Conservation (phyloP, 257 asterid species). For the Forsythia suspensa region DNA sequence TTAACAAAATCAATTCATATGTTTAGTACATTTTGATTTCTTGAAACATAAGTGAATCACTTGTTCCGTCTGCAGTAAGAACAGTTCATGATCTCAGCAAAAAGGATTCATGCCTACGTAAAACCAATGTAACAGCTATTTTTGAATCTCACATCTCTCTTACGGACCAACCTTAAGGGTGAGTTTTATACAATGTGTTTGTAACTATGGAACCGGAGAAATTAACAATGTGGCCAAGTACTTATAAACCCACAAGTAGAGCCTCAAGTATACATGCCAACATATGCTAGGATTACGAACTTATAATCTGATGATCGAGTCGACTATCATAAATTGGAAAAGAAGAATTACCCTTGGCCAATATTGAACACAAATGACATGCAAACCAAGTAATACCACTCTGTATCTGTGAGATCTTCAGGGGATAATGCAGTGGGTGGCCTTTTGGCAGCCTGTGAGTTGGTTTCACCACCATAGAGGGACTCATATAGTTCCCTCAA, state of each 20-base stretch:
- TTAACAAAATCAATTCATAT: conserved; percentile 19
- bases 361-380: conserved; percentile 79
- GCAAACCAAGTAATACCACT: conserved; percentile 97
- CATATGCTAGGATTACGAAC: too few species aligned
- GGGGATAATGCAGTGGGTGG: conserved; percentile 87
- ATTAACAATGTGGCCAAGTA: not conserved
- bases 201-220: too few species aligned
- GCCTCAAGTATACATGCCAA: not conserved
- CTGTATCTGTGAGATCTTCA: conserved; percentile 94
- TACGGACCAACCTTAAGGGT: not conserved
- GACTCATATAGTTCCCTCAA: conserved; percentile 77
- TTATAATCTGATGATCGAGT: not conserved
- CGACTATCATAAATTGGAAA: not conserved
- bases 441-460: conserved; percentile 52
- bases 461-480: conserved; percentile 61
- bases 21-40: conserved; percentile 1
- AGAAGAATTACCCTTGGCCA: conserved; percentile 74
- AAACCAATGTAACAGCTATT: not conserved
- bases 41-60: not conserved
- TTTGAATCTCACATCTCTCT: not conserved
- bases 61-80: not conserved
- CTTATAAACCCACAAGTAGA: not conserved
- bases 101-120: not conserved
- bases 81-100: not conserved
- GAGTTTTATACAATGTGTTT: not conserved